These are phyloP conservation scores for Rhodocollybia butyracea DNA, from an alignment of 768 basidiomycete genomes.

Conservation along the genomic window DNA sequence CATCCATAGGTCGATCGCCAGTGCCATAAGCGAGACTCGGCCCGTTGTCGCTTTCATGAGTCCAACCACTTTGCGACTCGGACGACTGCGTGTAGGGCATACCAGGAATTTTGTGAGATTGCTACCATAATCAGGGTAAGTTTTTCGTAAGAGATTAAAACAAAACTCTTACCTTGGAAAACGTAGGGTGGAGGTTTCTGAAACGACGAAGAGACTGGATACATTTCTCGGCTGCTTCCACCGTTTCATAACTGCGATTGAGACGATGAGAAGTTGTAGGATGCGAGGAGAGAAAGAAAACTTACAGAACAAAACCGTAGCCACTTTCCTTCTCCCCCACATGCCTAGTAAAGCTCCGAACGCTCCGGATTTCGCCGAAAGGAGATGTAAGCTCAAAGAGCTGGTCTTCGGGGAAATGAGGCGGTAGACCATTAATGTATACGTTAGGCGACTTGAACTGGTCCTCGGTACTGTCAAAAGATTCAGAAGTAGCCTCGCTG, in stretches of 20 bases:
- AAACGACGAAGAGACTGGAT: slow-evolving; percentile 68
- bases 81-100: slow-evolving; percentile 51
- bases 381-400: slow-evolving; percentile 66
- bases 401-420: slow-evolving; percentile 79
- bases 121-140: slow-evolving; percentile 26
- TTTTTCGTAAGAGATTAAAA: slow-evolving; percentile 6
- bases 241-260: slow-evolving; percentile 52
- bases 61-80: slow-evolving; percentile 12
- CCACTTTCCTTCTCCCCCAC: slow-evolving; percentile 67
- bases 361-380: slow-evolving; percentile 75
- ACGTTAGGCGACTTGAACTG: slow-evolving; percentile 67
- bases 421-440: slow-evolving; percentile 85
- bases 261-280: not conserved
- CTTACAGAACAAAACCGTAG: slow-evolving; percentile 26
- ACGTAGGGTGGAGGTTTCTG: slow-evolving; percentile 80
- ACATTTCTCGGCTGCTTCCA: slow-evolving; percentile 71
- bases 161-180: slow-evolving; percentile 62
- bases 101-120: slow-evolving; percentile 82
- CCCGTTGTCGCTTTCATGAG: not conserved
- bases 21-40: slow-evolving; percentile 3
- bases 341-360: slow-evolving; percentile 80
- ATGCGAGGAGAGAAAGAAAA: not conserved
- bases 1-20: not conserved
- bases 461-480: not conserved
- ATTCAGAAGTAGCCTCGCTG: not conserved